phyloP scores from a whole-genome alignment of 2,329 filamentous ascomycete species.

The Fusarium citri region DNA sequence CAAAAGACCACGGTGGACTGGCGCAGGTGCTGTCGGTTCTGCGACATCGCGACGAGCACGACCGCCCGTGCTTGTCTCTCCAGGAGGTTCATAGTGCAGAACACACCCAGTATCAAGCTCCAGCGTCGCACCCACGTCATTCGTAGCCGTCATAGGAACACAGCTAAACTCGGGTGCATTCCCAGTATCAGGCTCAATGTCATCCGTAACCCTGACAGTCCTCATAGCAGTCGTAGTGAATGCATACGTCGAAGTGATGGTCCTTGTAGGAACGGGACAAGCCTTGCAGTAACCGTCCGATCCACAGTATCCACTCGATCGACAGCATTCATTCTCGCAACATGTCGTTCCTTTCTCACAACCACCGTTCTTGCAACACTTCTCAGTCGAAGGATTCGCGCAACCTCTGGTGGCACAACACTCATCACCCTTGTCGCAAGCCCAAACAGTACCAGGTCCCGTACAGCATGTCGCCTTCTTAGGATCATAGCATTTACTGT shows the following conservation, averaged over 20 bases:
- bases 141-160: slow-evolving; percentile 14
- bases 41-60: background rate
- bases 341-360: slow-evolving; percentile 10
- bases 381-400: background rate
- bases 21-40: rapidly evolving
- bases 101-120: slow-evolving; percentile 9
- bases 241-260: slow-evolving; percentile 2
- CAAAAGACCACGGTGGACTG: rapidly evolving
- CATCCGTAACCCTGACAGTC: slow-evolving; percentile 3
- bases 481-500: slow-evolving; percentile 19
- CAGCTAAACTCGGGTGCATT: slow-evolving; percentile 11
- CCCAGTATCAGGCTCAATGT: slow-evolving; percentile 13
- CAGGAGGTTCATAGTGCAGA: slow-evolving; percentile 3
- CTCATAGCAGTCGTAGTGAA: slow-evolving; percentile 9
- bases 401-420: slow-evolving; percentile 4
- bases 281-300: slow-evolving; percentile 9
- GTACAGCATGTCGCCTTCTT: slow-evolving; percentile 1
- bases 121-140: background rate
- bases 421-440: background rate
- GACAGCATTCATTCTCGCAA: slow-evolving; percentile 15
- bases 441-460: background rate
- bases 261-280: slow-evolving; percentile 5
- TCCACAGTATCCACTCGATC: background rate
- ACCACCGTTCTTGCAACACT: background rate
- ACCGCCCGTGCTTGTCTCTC: background rate